Evolutionary conservation across 495 filamentous ascomycete species (phyloP), one percentile per base, ranked within the genome.

Genomic region (Hypoxylon crocopeplum): DNA sequence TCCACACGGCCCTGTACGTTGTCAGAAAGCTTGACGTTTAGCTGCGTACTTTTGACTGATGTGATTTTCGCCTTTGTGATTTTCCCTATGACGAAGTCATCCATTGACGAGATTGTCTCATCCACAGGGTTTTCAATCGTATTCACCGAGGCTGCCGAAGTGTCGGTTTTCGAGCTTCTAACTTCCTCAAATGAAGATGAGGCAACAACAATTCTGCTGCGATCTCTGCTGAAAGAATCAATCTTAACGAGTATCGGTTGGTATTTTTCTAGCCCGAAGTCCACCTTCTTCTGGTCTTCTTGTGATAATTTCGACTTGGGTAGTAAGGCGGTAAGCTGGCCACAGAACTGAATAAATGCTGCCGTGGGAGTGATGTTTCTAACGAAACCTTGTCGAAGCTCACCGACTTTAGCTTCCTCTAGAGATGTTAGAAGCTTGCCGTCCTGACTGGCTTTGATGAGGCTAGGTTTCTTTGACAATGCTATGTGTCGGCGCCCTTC

Each of bases 1-100:
- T 96, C 92, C 39, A 98, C 86, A 16, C 94, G 89, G 16, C 93
- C 94, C 69, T 93, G 90, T 29, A 97, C 79, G 65, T 92, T 92
- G 66, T 96, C 91, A 34, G 91, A 91, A 50, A 98, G 80, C 54
- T 88, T 84, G 15, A 98, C 91, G 62, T 97, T 97, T 46, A 98
- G 75, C 67, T 98, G 94, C 0, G 92, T 97, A 24, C 85, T 85
- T 71, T 94, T 96, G 58, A 96, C 73, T 7, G 90, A 90, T 33
- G 78, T 79, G 34, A 98, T 84, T 51, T 81, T 86, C 27, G 88
- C 94, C 72, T 93, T 90, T 21, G 88, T 89, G 41, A 90, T 64
- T 62, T 82, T 88, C 40, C 94, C 94, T 45, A 92, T 78, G 10
- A 74, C 75, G 38, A 93, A 80, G 64, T 96, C 90, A 41, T 86